Evolutionary conservation across 2,329 filamentous ascomycete species (phyloP), one percentile per base, ranked within the genome.

Genomic region (Nemania abortiva): DNA sequence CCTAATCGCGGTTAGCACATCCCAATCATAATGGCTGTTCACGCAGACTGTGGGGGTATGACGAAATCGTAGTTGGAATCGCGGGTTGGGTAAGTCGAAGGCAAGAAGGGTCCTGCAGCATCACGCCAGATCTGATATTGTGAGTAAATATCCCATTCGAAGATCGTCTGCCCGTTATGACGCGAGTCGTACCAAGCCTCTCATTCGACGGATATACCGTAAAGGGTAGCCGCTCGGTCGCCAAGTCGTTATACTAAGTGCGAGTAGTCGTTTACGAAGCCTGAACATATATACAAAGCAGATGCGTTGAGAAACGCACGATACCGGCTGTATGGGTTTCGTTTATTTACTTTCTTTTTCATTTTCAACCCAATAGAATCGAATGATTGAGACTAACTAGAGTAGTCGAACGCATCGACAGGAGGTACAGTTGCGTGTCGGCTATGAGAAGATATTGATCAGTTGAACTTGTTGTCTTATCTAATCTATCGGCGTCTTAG

Each of bases 41-140:
- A n/a, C 7, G 18, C 20, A 3, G 31, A 3, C n/a, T 55, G 61
- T 65, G 68, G 68, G 37, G 65, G 22, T 65, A 70, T 70, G 69
- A 70, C 69, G 65, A 60, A 69, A 70, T 69, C 10, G 45, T 49
- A 60, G 54, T 56, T 57, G 49, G 34, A 56, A 42, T 55, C 42
- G 61, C 62, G 69, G 65, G 69, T 68, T 68, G 65, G 65, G 66
- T 68, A 65, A 70, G 62, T 68, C 29, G 54, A 63, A 66, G 69
- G 66, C 47, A 69, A 63, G 58, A 69, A 70, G 69, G 69, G 69
- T 70, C 58, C 54, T 69, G 68, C 68, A 68, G 68, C 68, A 68
- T 65, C 68, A 37, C 50, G 42, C 65, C 56, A 62, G 65, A 68
- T 70, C 62, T 59, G 24, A 66, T 37, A 53, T 42, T 58, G n/a